Evolutionary conservation across 768 basidiomycete genomes (phyloP).

Genomic region (Postia placenta): DNA sequence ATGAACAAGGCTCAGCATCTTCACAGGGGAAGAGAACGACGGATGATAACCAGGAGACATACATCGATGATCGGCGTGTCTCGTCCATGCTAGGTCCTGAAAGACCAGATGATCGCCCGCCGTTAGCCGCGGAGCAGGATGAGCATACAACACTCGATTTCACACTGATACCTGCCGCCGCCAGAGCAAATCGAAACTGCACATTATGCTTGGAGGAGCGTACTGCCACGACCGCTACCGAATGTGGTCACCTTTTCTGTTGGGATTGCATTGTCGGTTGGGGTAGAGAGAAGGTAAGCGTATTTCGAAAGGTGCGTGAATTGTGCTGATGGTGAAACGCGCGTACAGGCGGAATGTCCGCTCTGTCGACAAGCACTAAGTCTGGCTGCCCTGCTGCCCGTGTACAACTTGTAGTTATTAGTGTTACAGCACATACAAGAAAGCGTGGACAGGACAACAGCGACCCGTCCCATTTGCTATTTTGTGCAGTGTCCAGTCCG

Average conservation of each 20-base stretch:
- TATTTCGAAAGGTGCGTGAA: not conserved
- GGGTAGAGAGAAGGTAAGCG: constrained; percentile 75
- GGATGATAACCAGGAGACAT: constrained; percentile 32
- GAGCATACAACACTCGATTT: constrained; percentile 62
- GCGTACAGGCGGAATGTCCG: constrained; percentile 79
- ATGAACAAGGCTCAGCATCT: constrained; percentile 16
- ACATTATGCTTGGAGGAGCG: constrained; percentile 84
- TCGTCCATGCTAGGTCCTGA: constrained; percentile 46
- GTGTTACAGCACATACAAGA: not conserved
- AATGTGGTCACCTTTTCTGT: constrained; percentile 87
- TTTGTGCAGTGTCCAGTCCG: constrained; percentile 1
- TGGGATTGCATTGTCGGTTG: constrained; percentile 88
- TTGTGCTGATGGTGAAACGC: constrained; percentile 1
- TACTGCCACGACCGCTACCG: constrained; percentile 75
- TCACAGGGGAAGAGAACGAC: constrained; percentile 29
- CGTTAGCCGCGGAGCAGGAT: constrained; percentile 63
- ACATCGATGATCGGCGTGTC: constrained; percentile 56
- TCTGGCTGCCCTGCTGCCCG: constrained; percentile 64
- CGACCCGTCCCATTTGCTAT: not conserved
- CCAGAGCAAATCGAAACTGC: constrained; percentile 61
- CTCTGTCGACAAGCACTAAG: constrained; percentile 75
- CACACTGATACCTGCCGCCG: constrained; percentile 40
- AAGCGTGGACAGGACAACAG: not conserved
- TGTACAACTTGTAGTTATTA: constrained; percentile 70
- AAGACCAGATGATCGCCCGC: constrained; percentile 47